Evolutionary conservation across 306 rosid species (phyloP), one percentile per base, ranked within the genome.

Genomic region (Leucaena leucocephala): DNA sequence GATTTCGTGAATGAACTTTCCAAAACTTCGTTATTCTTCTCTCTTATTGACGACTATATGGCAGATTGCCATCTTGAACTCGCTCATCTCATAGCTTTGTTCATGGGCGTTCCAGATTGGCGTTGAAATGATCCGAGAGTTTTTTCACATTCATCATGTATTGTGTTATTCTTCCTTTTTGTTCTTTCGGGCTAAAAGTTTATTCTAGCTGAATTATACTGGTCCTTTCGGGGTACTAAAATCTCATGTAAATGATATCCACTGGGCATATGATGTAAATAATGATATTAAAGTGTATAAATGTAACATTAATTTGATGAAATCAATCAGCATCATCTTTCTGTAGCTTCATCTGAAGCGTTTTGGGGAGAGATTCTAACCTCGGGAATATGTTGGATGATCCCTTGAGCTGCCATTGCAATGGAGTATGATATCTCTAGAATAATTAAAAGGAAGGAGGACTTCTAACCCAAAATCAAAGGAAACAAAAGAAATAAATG

Each of bases 111-210:
- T 11, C 39, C 70, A 5, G 36, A 40, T 81, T 77, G 72, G 12
- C 65, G 80, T 61, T 82, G 64, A 63, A 19, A 8, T 54, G 54
- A 34, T 77, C 9, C 43, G 48, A 65, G 46, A 39, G 68, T 61
- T 76, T 61, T 70, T 82, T 71, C 72, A 21, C 66, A 35, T 45
- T 81, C 46, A 82, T 78, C 75, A 72, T 46, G 76, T 80, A 44
- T 66, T 59, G 72, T 54, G 76, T 83, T 82, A 59, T 22, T 27
- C 17, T 59, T 10, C 17, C 16, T 22, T 59, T 59, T 22, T 59
- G 38, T 21, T 59, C 38, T 3, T 21, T 11, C 27, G 65, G 65
- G 65, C 64, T 8, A 21, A 58, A 58, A 59, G 38, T 59, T 59
- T 57, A 9, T 75, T 78, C 11, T 79, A 54, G 40, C 33, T 81